phyloP scores from a whole-genome alignment of 2,329 filamentous ascomycete genomes.

The Beauveria pseudobassiana region DNA sequence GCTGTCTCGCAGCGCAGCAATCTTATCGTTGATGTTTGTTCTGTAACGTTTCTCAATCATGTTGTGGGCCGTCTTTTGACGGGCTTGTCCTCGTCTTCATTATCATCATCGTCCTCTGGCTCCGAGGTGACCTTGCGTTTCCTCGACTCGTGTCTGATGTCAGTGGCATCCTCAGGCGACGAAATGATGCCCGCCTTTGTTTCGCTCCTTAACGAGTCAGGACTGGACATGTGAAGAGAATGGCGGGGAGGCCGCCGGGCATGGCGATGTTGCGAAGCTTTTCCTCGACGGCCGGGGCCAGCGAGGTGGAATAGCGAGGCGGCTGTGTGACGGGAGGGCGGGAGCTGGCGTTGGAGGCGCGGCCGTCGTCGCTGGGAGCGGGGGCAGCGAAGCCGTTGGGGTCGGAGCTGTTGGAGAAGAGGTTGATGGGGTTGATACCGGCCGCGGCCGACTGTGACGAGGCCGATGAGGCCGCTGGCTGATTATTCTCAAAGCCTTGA shows the following conservation, averaged over 20 bases:
- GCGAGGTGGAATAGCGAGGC: conserved; percentile 17
- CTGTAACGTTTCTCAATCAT: conserved; percentile 97
- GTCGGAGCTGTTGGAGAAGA: conserved; percentile 17
- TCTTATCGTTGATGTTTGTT: conserved; percentile 96
- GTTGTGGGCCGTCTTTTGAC: conserved; percentile 92
- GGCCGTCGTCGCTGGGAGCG: conserved; percentile 19
- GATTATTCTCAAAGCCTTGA: conserved; percentile 26
- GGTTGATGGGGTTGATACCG: conserved; percentile 21
- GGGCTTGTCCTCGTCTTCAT: conserved; percentile 13
- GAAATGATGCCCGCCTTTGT: conserved; percentile 41
- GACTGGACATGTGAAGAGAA: conserved; percentile 50
- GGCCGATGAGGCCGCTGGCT: conserved; percentile 12
- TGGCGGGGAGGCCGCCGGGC: conserved; percentile 54
- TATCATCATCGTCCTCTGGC: conserved; percentile 27
- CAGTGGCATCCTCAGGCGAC: conserved; percentile 48
- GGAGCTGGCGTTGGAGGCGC: background rate
- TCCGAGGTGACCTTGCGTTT: conserved; percentile 65
- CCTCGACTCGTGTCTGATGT: conserved; percentile 42
- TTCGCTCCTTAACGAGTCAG: conserved; percentile 45
- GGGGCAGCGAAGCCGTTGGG: conserved; percentile 26
- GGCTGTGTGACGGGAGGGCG: background rate
- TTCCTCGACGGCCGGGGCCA: conserved; percentile 54
- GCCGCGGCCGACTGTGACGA: conserved; percentile 19
- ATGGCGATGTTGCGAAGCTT: conserved; percentile 57
- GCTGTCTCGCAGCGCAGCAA: conserved; percentile 82